Conservation (phyloP, 495 filamentous ascomycete species). For the Neurospora sp. region DNA sequence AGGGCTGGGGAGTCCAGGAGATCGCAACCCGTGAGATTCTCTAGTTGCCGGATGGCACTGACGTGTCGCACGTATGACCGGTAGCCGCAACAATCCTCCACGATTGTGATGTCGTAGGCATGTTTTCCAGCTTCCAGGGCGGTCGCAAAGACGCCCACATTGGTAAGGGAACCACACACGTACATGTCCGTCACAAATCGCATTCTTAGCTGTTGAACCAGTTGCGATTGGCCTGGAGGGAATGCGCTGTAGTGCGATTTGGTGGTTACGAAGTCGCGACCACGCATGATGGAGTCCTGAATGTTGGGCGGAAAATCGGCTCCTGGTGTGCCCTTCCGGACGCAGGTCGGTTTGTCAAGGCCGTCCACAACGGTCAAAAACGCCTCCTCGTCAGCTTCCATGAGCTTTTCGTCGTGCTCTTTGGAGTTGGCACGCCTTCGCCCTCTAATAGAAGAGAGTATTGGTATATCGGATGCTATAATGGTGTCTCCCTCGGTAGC, state of each 20-base stretch:
- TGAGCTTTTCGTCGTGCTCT: slow-evolving; percentile 19
- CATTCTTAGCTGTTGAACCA: slow-evolving; percentile 56
- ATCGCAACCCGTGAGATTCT: slow-evolving; percentile 63
- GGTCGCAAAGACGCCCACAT: slow-evolving; percentile 84
- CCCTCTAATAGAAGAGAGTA: slow-evolving; percentile 8
- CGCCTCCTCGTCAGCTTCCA: slow-evolving; percentile 44
- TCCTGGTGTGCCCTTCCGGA: slow-evolving; percentile 50
- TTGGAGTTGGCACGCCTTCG: slow-evolving; percentile 9
- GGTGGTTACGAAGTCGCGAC: slow-evolving; percentile 56
- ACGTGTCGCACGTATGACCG: slow-evolving; percentile 62
- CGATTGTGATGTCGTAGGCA: slow-evolving; percentile 71
- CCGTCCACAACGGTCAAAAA: slow-evolving; percentile 41
- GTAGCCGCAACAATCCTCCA: slow-evolving; percentile 87
- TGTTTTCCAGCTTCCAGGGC: slow-evolving; percentile 82
- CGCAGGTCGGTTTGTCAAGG: slow-evolving; percentile 36
- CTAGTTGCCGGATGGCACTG: slow-evolving; percentile 66
- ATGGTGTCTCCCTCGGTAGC: slow-evolving; percentile 42
- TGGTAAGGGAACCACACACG: slow-evolving; percentile 81
- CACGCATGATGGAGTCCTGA: slow-evolving; percentile 41
- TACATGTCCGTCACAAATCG: slow-evolving; percentile 86
- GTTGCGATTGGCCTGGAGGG: slow-evolving; percentile 38
- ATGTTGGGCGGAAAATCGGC: slow-evolving; percentile 56
- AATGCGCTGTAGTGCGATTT: slow-evolving; percentile 90
- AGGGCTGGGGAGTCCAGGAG: slow-evolving; percentile 50
- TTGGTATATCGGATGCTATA: slow-evolving; percentile 24